Evolutionary conservation across 2,329 filamentous ascomycete species (phyloP).

Genomic region (Mollisia scopiformis): DNA sequence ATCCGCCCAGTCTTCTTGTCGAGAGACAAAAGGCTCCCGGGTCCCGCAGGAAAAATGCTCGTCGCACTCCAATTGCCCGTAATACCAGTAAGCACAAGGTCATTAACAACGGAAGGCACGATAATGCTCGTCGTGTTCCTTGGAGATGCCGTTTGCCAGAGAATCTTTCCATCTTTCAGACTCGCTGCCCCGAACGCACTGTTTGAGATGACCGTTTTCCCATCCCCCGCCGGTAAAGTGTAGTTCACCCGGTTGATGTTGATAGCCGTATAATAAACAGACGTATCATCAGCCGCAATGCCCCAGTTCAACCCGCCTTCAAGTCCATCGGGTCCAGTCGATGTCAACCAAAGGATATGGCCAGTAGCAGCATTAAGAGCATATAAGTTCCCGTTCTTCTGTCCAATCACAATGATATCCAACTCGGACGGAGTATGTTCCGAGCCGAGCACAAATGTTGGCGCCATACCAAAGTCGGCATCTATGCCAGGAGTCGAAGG

Average conservation of each 20-base stretch:
- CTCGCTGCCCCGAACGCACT: background rate
- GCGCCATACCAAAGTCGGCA: conserved; percentile 1
- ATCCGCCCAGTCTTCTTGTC: background rate
- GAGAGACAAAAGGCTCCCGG: background rate
- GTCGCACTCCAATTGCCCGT: background rate
- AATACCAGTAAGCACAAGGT: background rate
- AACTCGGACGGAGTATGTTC: background rate
- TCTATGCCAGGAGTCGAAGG: background rate
- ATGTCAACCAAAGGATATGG: background rate
- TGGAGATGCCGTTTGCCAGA: background rate
- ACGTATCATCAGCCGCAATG: background rate
- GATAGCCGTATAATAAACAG: background rate
- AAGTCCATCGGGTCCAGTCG: background rate
- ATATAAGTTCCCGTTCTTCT: background rate
- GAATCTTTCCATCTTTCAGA: background rate
- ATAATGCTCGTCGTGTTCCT: background rate
- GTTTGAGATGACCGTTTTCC: background rate
- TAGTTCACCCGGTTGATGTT: background rate
- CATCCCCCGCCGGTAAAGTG: background rate
- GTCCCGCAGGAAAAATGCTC: background rate
- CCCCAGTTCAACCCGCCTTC: background rate
- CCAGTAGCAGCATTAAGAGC: background rate
- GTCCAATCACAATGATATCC: background rate
- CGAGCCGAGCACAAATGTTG: background rate
- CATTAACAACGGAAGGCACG: background rate